Evolutionary conservation across 331 rosid genomes (phyloP), one percentile per base, ranked within the genome.

Genomic region (Malus hybrid): DNA sequence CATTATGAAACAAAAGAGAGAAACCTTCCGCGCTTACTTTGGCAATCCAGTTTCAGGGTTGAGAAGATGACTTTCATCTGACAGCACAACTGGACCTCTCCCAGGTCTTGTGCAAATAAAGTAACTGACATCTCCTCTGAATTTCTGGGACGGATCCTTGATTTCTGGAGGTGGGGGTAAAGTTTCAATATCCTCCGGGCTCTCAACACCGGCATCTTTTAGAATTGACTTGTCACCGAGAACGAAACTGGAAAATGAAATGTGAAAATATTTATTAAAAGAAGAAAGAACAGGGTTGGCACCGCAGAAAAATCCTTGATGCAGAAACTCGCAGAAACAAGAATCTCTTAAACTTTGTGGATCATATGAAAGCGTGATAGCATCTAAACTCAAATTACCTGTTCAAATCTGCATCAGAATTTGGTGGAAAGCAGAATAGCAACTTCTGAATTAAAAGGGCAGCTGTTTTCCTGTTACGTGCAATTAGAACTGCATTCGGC

Each of bases 51-150:
- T 90, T 86, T 86, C 85, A 3, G 84, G 80, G 87, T 87, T 80
- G 70, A 94, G 93, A 81, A 90, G 97, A 74, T 90, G 88, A 64
- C 86, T 84, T 62, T 84, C 93, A 66, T 89, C 92, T 15, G 96
- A 81, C 66, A 94, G 87, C 85, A 84, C 72, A 77, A 92, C 89
- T 13, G 99, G 99, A 73, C 99, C 99, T 86, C 80, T 90, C 73
- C 99, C 99, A 2, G 96, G 97, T 77, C 86, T 90, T 54, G 99
- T 94, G 79, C 99, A 94, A 78, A 94, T 94, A 86, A 94, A 94
- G 86, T 94, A 92, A 84, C 88, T 87, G 68, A 94, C 93, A 74
- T 89, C 97, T 31, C 99, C 99, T 77, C 72, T 81, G 78, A 28
- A 85, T 78, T 90, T 92, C 86, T 92, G 92, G 27, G 87, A 85